Evolutionary conservation across 192 early-diverging fungal genomes (phyloP).

Genomic region (Radiomyces spectabilis): DNA sequence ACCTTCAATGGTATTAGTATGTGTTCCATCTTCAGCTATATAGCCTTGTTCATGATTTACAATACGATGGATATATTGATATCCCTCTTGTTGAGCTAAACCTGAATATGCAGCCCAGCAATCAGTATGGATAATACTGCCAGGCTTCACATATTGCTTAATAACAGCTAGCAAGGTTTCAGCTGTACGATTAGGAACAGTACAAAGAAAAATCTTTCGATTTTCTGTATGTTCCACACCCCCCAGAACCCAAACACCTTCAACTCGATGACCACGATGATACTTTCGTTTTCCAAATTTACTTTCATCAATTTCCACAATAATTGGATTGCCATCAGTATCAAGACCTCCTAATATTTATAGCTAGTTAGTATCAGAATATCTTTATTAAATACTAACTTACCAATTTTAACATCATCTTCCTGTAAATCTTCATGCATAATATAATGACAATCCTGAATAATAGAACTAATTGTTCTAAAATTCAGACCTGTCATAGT

Average conservation of each 20-base stretch:
- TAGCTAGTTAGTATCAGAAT: too few species aligned
- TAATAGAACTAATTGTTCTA: too few species aligned
- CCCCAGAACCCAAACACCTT: neutral
- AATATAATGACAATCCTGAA: too few species aligned
- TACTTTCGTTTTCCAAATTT: slow-evolving; percentile 3
- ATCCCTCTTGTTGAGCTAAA: neutral
- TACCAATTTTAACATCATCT: too few species aligned
- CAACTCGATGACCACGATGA: neutral
- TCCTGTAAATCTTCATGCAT: too few species aligned
- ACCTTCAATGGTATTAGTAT: neutral
- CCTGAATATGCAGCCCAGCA: neutral
- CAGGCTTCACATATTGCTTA: neutral
- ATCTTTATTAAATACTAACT: too few species aligned
- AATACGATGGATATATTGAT: neutral
- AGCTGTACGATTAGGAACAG: neutral
- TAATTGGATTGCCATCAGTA: too few species aligned
- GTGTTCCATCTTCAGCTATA: neutral
- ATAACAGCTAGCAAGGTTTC: neutral
- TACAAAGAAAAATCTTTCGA: neutral
- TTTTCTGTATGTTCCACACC: neutral
- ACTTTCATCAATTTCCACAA: slow-evolving; percentile 3
- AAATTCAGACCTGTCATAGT: too few species aligned
- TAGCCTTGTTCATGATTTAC: neutral
- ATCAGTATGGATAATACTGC: neutral
- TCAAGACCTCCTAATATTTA: too few species aligned